phyloP scores from a whole-genome alignment of 2,329 filamentous ascomycete genomes.

The Aquanectria penicillioides region DNA sequence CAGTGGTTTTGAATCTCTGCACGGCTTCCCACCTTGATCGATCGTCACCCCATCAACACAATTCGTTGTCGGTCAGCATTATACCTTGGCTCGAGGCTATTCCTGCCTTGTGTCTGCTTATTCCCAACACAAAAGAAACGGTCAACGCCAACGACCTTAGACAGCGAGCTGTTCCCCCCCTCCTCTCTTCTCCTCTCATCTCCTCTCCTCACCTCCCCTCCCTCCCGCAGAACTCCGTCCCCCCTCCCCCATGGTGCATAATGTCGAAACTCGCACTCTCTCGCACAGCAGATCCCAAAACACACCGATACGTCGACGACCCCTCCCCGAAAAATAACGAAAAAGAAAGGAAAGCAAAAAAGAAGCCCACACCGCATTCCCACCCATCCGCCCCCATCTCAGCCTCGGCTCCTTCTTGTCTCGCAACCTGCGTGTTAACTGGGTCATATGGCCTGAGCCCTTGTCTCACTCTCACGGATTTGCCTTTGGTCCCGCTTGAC shows the following conservation, averaged over 20 bases:
- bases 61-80: too few relatives aligned
- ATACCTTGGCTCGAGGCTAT: too few relatives aligned
- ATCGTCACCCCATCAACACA: too few relatives aligned
- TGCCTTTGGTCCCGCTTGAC: not conserved
- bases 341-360: not conserved
- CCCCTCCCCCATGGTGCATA: too few relatives aligned
- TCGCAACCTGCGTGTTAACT: slow-evolving; percentile 19
- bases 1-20: too few relatives aligned
- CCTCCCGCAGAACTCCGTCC: not conserved
- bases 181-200: not conserved
- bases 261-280: not conserved
- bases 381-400: slow-evolving; percentile 1
- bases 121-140: too few relatives aligned
- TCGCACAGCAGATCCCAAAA: slow-evolving; percentile 24
- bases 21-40: too few relatives aligned
- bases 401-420: slow-evolving; percentile 14
- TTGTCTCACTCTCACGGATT: slow-evolving; percentile 3
- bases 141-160: too few relatives aligned
- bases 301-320: slow-evolving; percentile 15
- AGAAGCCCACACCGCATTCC: slow-evolving; percentile 14
- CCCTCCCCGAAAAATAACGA: not conserved
- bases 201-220: not conserved
- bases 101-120: too few relatives aligned
- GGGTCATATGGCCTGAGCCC: not conserved
- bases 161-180: too few relatives aligned